Conservation (phyloP, 345 rosid genomes). For the Clausena lansium region DNA sequence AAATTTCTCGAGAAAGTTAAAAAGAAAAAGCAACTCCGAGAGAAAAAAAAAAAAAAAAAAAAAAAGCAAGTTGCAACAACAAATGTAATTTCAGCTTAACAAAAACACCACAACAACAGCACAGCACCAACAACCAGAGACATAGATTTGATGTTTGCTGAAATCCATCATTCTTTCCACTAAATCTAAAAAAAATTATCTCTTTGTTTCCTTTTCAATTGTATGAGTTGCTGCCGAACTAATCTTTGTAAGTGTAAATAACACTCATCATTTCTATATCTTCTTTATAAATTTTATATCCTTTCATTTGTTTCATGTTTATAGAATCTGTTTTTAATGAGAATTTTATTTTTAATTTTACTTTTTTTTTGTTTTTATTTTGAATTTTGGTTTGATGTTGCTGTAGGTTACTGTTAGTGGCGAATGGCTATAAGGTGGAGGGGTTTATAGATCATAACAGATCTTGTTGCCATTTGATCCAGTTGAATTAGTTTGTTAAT, state of each 20-base stretch:
- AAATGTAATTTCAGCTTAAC: conserved; percentile 14
- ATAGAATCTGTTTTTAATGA: neutral
- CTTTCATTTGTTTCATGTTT: neutral
- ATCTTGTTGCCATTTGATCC: conserved; percentile 38
- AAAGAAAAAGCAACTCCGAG: conserved; percentile 13
- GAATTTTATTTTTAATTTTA: neutral
- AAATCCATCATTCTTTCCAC: conserved; percentile 7
- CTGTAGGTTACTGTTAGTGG: conserved; percentile 23
- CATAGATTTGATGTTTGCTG: conserved; percentile 8
- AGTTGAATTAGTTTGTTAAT: conserved; percentile 20
- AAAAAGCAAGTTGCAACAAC: neutral
- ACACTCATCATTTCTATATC: neutral
- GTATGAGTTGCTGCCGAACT: conserved; percentile 22
- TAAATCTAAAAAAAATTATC: conserved; percentile 4
- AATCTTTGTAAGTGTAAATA: conserved; percentile 24
- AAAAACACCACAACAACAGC: conserved; percentile 8
- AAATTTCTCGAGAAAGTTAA: conserved; percentile 21
- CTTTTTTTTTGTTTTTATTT: neutral
- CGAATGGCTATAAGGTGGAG: conserved; percentile 17
- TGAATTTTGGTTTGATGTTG: conserved; percentile 13
- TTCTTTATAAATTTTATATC: neutral
- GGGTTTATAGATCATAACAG: conserved; percentile 36
- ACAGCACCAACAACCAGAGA: conserved; percentile 15
- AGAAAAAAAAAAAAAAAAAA: neutral
- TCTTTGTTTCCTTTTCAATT: conserved; percentile 7